Percentiles rank a stretch among this genome's conserved stretches.
These are phyloP conservation scores for Jatropha curcas DNA, from an alignment of 345 rosid species.

Conservation along the genomic window DNA sequence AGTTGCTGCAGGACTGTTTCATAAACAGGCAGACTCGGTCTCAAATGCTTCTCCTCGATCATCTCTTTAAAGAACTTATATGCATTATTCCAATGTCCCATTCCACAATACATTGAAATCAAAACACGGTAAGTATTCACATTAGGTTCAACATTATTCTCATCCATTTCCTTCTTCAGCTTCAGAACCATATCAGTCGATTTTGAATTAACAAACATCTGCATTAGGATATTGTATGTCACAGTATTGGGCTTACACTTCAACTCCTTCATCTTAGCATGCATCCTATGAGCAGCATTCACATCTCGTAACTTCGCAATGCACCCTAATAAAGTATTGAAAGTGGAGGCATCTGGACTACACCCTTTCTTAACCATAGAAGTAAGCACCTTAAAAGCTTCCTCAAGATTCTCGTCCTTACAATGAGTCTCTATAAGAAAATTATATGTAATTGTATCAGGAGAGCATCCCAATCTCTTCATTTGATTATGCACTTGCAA, in stretches of 20 bases:
- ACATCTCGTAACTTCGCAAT: constrained; percentile 74
- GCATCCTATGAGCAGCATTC: constrained; percentile 77
- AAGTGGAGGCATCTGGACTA: constrained; percentile 65
- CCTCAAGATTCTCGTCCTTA: constrained; percentile 63
- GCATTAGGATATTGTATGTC: constrained; percentile 77
- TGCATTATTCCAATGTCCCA: constrained; percentile 97
- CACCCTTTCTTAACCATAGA: constrained; percentile 63
- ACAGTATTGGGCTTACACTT: constrained; percentile 61
- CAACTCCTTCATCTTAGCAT: constrained; percentile 67
- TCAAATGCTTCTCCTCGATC: constrained; percentile 80
- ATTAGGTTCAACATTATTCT: constrained; percentile 72
- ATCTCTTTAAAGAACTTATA: constrained; percentile 75
- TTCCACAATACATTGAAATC: constrained; percentile 82
- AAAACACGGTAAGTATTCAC: constrained; percentile 80
- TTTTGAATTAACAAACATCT: constrained; percentile 66
- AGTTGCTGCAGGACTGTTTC: constrained; percentile 73
- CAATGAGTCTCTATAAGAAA: constrained; percentile 77
- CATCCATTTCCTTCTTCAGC: constrained; percentile 93
- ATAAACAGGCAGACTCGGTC: constrained; percentile 63
- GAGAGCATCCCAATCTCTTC: constrained; percentile 67
- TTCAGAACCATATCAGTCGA: constrained; percentile 90
- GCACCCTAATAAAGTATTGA: constrained; percentile 69
- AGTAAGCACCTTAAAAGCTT: constrained; percentile 66
- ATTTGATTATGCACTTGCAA: constrained; percentile 91
- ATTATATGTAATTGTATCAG: constrained; percentile 69